A percentile compares a stretch with the other conserved stretches of the same genome.
Conservation (phyloP, 495 filamentous ascomycete genomes). For the Talaromyces trachyspermus region DNA sequence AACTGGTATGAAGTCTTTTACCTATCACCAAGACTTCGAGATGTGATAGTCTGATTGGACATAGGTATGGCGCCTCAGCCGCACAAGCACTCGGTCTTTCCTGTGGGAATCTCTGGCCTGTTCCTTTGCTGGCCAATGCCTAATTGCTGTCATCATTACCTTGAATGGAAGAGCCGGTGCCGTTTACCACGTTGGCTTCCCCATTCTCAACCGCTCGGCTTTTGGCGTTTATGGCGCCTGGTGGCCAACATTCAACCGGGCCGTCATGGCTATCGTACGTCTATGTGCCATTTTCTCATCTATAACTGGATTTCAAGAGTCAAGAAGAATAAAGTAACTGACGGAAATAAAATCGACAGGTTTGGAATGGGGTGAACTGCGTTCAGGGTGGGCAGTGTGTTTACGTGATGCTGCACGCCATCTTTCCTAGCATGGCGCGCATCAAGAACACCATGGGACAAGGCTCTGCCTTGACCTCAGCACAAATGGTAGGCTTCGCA, state of each 20-base stretch:
- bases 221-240: neutral
- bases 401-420: neutral
- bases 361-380: neutral
- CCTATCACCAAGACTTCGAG: neutral
- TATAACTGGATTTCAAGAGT: no score
- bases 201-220: neutral
- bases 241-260: neutral
- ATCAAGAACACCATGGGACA: neutral
- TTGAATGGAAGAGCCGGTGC: neutral
- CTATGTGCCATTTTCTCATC: neutral
- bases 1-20: neutral
- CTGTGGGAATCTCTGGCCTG: neutral
- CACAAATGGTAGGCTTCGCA: neutral
- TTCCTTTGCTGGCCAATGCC: neutral
- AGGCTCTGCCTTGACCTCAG: neutral
- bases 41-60: neutral
- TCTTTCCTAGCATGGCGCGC: neutral
- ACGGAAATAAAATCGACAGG: neutral
- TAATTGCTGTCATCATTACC: neutral
- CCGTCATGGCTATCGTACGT: neutral
- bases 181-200: neutral
- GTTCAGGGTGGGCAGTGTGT: neutral
- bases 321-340: neutral
- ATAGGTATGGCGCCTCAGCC: neutral
- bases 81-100: neutral